Evolutionary conservation across 768 basidiomycete species (phyloP).

Genomic region (Leccinum disarticulatum): DNA sequence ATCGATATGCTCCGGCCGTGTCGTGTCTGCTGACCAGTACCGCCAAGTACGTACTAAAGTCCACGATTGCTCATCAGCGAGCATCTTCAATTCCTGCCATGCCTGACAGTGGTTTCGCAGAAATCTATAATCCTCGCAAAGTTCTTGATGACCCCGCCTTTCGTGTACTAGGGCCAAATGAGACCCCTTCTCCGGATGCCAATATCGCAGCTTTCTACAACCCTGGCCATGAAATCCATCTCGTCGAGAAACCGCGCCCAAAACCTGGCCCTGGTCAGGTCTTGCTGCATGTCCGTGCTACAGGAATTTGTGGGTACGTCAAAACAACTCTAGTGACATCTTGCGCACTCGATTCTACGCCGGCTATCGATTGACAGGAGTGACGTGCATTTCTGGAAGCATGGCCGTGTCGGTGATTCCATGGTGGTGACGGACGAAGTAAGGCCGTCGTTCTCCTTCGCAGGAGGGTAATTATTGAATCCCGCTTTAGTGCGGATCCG

Average conservation of each 20-base stretch:
- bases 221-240: constrained; percentile 59
- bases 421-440: constrained; percentile 73
- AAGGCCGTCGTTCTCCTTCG: constrained; percentile 1
- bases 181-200: constrained; percentile 45
- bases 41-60: neutral
- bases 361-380: constrained; percentile 41
- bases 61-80: neutral
- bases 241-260: constrained; percentile 62
- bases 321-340: neutral
- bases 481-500: constrained; percentile 55
- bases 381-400: constrained; percentile 74
- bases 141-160: constrained; percentile 57
- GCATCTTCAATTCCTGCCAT: constrained; percentile 9
- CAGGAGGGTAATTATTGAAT: neutral
- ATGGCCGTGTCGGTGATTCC: constrained; percentile 65
- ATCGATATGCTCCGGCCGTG: neutral
- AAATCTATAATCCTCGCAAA: constrained; percentile 55
- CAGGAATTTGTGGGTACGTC: constrained; percentile 66
- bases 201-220: constrained; percentile 69
- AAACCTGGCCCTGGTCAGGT: constrained; percentile 66
- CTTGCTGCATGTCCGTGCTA: constrained; percentile 62
- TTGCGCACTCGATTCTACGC: neutral
- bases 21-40: constrained; percentile 8
- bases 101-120: constrained; percentile 32
- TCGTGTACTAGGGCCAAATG: constrained; percentile 49